Base-by-base conservation (phyloP, 1,139 yeast genomes). In the Wickerhamomyces sp. region DNA sequence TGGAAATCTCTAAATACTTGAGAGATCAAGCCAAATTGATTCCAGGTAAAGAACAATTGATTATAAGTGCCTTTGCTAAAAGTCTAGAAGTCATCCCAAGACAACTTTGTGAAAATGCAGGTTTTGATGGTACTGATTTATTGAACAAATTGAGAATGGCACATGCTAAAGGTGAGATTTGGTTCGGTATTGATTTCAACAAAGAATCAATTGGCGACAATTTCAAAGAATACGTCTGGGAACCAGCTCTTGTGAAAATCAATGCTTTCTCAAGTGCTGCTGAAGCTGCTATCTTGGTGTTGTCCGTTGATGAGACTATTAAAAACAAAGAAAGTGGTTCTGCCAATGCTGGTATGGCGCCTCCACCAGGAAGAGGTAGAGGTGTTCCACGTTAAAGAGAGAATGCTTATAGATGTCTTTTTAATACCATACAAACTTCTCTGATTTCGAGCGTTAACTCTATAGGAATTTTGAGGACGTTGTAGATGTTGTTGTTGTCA, bases 71-170 rank as follows among this genome's bases (percentile, higher is more conserved):
- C 11, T 91, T 79, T 64, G 98, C 98, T 22, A 83, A 84, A 52
- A 95, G 97, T 0, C 70, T 91, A 40, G 99, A 93, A 63, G 81
- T 91, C 23, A 89, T 91, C 51, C 99, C 99, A 46, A 82, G 97
- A 59, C 98, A 91, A 58, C 70, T 91, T 49, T 89, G 97, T 68
- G 98, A 91, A 57, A 91, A 91, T 59, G 98, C 96, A 13, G 99
- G 99, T 8, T 82, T 93, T 52, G 98, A 91, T 59, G 93, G 95
- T 16, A 86, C 95, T 25, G 98, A 91, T 57, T 68, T 91, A 42
- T 75, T 91, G 51, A 93, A 91, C 61, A 78, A 82, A 56, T 70
- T 91, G 54, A 78, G 99, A 64, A 84, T 93, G 73, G 82, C 86
- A 26, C 98, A 91, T 57, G 94, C 95, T 35, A 84, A 84, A 59